A percentile compares a stretch with the other conserved stretches of the same genome.
Conservation (phyloP, 257 asterid species). For the Verbascum thapsus region DNA sequence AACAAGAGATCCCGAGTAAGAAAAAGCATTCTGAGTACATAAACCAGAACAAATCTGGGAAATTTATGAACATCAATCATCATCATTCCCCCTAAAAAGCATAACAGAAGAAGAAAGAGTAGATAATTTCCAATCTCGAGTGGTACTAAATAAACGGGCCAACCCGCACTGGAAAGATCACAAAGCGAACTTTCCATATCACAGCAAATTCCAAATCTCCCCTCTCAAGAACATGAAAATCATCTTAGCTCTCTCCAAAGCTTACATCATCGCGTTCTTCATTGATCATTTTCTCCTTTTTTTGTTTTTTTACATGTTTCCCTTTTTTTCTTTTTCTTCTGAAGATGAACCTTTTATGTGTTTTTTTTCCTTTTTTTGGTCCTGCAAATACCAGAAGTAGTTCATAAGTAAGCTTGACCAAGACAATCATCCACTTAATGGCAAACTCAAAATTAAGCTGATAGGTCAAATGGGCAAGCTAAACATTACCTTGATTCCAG, state of each 20-base stretch:
- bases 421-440: background rate
- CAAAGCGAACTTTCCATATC: background rate
- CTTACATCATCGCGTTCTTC: background rate
- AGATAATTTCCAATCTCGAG: background rate
- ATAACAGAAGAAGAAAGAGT: background rate
- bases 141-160: background rate
- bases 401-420: conserved; percentile 23
- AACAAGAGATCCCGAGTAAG: background rate
- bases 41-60: background rate
- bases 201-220: background rate
- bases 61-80: background rate
- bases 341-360: no score
- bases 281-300: background rate
- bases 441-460: background rate
- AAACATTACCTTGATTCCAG: conserved; percentile 16
- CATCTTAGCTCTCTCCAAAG: conserved; percentile 2
- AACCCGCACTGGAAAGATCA: background rate
- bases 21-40: conserved; percentile 2
- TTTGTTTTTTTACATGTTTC: background rate
- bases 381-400: conserved; percentile 9
- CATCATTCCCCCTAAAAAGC: background rate
- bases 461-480: conserved; percentile 19
- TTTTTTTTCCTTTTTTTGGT: background rate
- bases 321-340: no score
- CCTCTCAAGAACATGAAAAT: background rate